Evolutionary conservation across 495 filamentous ascomycete species (phyloP).

Genomic region (Xylaria curta): DNA sequence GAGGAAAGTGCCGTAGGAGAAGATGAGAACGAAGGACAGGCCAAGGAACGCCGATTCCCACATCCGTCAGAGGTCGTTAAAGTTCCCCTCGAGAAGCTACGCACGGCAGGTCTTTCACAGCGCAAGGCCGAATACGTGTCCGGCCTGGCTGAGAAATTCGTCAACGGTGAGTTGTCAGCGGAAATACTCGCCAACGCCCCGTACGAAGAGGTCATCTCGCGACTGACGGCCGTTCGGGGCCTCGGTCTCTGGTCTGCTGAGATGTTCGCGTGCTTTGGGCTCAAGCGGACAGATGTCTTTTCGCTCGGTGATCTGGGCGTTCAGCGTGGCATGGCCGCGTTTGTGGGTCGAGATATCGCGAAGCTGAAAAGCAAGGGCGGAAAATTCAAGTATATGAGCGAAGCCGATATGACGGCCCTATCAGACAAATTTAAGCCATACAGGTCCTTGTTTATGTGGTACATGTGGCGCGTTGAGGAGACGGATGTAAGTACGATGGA

Average conservation of each 20-base stretch:
- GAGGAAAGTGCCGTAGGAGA: constrained; percentile 34
- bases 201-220: constrained; percentile 85
- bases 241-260: constrained; percentile 91
- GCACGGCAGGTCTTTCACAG: constrained; percentile 85
- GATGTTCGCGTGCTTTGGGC: constrained; percentile 93
- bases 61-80: constrained; percentile 72
- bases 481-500: constrained; percentile 74
- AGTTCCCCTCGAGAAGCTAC: constrained; percentile 66
- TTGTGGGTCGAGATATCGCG: constrained; percentile 79
- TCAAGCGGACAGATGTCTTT: constrained; percentile 94
- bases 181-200: constrained; percentile 74
- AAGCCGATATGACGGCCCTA: constrained; percentile 87
- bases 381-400: constrained; percentile 97
- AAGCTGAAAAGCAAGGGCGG: constrained; percentile 85
- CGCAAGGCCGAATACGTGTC: constrained; percentile 94
- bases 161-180: constrained; percentile 72
- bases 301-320: constrained; percentile 92
- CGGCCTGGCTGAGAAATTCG: constrained; percentile 84
- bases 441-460: constrained; percentile 61
- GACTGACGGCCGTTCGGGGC: constrained; percentile 83
- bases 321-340: constrained; percentile 91
- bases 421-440: constrained; percentile 84
- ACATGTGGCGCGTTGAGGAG: constrained; percentile 80
- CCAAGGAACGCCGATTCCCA: constrained; percentile 63
- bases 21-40: not conserved